Evolutionary conservation across 139 green algal genomes (phyloP), one percentile per base, ranked within the genome.

Genomic region (Auxenochlorella pyrenoidosa): DNA sequence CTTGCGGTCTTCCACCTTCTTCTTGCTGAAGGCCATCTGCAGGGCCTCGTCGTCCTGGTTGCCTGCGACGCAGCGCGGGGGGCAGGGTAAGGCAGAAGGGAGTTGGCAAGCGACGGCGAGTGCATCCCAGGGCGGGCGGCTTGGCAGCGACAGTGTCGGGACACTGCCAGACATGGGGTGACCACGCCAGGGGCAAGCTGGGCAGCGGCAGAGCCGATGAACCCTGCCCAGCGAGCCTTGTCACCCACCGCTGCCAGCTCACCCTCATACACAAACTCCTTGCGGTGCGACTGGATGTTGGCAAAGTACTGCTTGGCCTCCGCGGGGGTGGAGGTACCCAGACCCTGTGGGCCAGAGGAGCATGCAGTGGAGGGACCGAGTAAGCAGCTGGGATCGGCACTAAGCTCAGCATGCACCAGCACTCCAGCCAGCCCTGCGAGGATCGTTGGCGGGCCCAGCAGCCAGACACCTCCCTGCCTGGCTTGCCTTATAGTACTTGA

Each of bases 401-500:
- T 54, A 54, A 6, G 10, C 47, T 54, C n/a, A n/a, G n/a, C n/a
- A n/a, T n/a, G n/a, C n/a, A n/a, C n/a, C n/a, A n/a, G n/a, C n/a
- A n/a, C n/a, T n/a, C n/a, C n/a, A n/a, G n/a, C n/a, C n/a, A n/a
- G n/a, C n/a, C n/a, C n/a, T n/a, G n/a, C n/a, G n/a, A n/a, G n/a
- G n/a, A n/a, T n/a, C n/a, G n/a, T n/a, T n/a, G n/a, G n/a, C n/a
- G n/a, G n/a, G n/a, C n/a, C n/a, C n/a, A n/a, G n/a, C n/a, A n/a
- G 47, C 47, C 47, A 54, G 8, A 10, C 47, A 10, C 8, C 47
- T 54, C 47, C 10, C 47, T 10, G 47, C 47, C 47, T 54, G 47
- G 47, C 54, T 63, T 63, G 54, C 80, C 92, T 99, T 99, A 90
- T 99, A 99, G 95, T 99, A 99, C 94, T 99, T 99, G 93, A 99